Percentiles rank a stretch among this genome's conserved stretches.
Evolutionary conservation across 2,329 filamentous ascomycete genomes (phyloP).

Genomic region (Hymenotorrendiella dingleyae): DNA sequence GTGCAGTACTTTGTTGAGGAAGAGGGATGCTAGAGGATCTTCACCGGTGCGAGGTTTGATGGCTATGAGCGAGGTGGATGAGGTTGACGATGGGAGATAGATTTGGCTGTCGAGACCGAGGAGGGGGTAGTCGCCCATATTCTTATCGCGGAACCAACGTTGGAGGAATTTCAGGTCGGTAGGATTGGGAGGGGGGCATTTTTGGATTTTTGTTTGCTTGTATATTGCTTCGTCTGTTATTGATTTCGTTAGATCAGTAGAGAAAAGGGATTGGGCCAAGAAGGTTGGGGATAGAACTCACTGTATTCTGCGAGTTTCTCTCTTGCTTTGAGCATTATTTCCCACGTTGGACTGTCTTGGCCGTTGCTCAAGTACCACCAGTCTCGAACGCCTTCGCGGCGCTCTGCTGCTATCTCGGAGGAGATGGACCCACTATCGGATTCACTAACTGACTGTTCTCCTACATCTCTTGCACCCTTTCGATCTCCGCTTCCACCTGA

Average conservation of each 20-base stretch:
- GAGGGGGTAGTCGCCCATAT: conserved; percentile 15
- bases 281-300: not conserved
- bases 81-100: conserved; percentile 9
- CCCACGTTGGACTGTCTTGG: conserved; percentile 7
- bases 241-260: not conserved
- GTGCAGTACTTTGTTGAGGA: not conserved
- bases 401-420: too few species aligned
- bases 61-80: not conserved
- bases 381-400: too few species aligned
- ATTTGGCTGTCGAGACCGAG: conserved; percentile 10
- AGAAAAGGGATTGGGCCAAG: not conserved
- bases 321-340: conserved; percentile 7
- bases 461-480: too few species aligned
- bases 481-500: too few species aligned
- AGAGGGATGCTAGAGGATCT: not conserved
- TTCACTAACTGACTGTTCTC: too few species aligned
- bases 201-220: not conserved
- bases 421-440: too few species aligned
- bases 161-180: not conserved
- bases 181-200: not conserved
- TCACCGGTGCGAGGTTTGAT: not conserved
- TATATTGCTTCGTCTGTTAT: not conserved
- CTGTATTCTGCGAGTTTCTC: conserved; percentile 18
- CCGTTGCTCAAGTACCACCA: not conserved
- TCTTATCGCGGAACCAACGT: conserved; percentile 14